Base-by-base conservation (phyloP, 140 eudicot species). In the Anethum foeniculum region DNA sequence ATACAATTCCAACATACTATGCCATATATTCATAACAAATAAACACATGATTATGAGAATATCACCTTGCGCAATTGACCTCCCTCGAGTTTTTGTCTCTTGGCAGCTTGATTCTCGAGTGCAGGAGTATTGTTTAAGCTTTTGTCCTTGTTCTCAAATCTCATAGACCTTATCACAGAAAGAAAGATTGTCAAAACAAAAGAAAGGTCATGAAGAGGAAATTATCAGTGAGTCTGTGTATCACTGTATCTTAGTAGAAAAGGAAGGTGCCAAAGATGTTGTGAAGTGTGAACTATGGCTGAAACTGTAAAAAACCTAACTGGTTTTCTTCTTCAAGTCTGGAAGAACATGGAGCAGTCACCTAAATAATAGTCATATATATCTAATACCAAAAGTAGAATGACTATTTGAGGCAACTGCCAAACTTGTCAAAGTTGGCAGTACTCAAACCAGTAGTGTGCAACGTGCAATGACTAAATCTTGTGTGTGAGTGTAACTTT, bases 61-160 rank as follows among this genome's bases (percentile, higher is more conserved):
- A 69, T 81, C 32, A 95, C 99, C 97, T 89, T 95, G 77, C 83
- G 87, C 88, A 89, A 85, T 77, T 84, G 95, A 81, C 99, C 99
- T 77, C 96, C 91, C 77, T 95, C 99, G 6, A 95, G 96, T 88
- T 95, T 95, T 88, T 95, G 99, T 83, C 99, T 88, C 88, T 95
- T 95, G 32, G 97, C 81, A 83, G 97, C 97, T 91, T 95, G 99
- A 82, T 80, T 84, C 85, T 95, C 99, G 23, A 85, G 79, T 51
- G 75, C 89, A 80, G 82, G 49, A 81, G 87, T 81, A 83, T 23
- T 79, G 77, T 34, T 77, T 49, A 80, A 83, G 58, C 75, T 85
- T 58, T 74, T 83, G 71, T 71, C 83, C 74, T 79, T 85, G 76
- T 88, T 88, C 68, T 87, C 94, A 38, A 72, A 77, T 79, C 82